Percentiles rank a stretch among this genome's conserved stretches.
Evolutionary conservation across 1,139 yeast genomes (phyloP).

Genomic region (Blastobotrys aristatus): DNA sequence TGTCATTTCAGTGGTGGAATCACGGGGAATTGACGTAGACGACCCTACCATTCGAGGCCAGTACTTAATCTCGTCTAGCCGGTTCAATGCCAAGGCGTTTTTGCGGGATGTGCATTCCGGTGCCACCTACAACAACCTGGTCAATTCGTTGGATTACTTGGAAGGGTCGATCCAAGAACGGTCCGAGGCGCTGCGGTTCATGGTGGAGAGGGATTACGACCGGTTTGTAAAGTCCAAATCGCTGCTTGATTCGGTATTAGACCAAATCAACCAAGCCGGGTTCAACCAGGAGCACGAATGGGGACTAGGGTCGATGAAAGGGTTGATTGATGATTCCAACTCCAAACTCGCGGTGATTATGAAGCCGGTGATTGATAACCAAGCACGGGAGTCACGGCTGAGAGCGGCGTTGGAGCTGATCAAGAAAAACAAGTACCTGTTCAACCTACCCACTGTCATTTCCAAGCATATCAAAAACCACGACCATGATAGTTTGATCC

Average conservation of each 20-base stretch:
- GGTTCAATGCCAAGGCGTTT: conserved; percentile 66
- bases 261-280: conserved; percentile 43
- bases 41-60: conserved; percentile 35
- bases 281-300: conserved; percentile 37
- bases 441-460: conserved; percentile 66
- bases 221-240: conserved; percentile 74
- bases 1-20: conserved; percentile 29
- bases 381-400: conserved; percentile 55
- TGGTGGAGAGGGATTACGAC: conserved; percentile 70
- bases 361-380: conserved; percentile 69
- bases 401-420: conserved; percentile 58
- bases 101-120: conserved; percentile 65
- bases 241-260: conserved; percentile 52
- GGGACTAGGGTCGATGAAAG: conserved; percentile 32
- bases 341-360: conserved; percentile 56
- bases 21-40: conserved; percentile 31
- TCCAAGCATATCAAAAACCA: conserved; percentile 48
- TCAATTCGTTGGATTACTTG: conserved; percentile 50
- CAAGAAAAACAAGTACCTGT: conserved; percentile 55
- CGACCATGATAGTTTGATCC: conserved; percentile 66
- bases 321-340: conserved; percentile 34
- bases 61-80: conserved; percentile 65
- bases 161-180: conserved; percentile 60
- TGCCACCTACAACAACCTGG: conserved; percentile 61
- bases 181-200: conserved; percentile 57